Evolutionary conservation across 1,139 yeast species (phyloP), one percentile per base, ranked within the genome.

Genomic region (Zygosaccharomyces sapae): DNA sequence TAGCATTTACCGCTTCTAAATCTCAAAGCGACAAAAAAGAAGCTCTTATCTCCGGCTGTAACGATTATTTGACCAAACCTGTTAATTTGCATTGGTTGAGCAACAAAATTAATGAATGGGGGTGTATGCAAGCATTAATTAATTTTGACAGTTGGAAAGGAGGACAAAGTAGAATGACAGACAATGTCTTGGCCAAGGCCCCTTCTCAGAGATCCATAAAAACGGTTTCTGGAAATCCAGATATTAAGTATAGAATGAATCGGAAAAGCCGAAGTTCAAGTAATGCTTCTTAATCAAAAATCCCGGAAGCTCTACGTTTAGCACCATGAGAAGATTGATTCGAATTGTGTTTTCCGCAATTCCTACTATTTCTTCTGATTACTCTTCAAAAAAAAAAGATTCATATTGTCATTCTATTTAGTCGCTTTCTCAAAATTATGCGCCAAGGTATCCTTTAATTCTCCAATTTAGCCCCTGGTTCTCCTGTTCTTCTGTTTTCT

Each of bases 1-100:
- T 92, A 30, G 98, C 98, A 0, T 71, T 92, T 46, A 92, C 98
- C 1, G 98, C 98, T 0, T 83, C 92, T 9, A 86, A 94, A 16
- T 78, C 94, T 18, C 80, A 85, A n/a, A 83, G 83, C 22, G 97
- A 90, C 67, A 81, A 86, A 63, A 83, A 88, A 55, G 88, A 87
- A 60, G 98, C 98, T 0, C 73, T 92, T 52, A 86, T 95, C 39
- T 97, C 97, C 1, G 98, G 98, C 39, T 92, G 98, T 69, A 92
- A 92, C 63, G 98, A 92, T 67, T 92, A 85, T 67, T 72, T 92
- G 58, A 92, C 97, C n/a, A 92, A 92, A 55, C 98, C 98, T 0
- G 98, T 94, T 10, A 90, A 89, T 60, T 74, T 92, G 59, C 89
- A 83, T 36, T 92, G 98, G 98, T 73, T 92, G 46, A 89, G 90